These are phyloP conservation scores for Thermomucor indicae-seudaticae DNA, from an alignment of 371 early-diverging fungal species.

Conservation along the genomic window DNA sequence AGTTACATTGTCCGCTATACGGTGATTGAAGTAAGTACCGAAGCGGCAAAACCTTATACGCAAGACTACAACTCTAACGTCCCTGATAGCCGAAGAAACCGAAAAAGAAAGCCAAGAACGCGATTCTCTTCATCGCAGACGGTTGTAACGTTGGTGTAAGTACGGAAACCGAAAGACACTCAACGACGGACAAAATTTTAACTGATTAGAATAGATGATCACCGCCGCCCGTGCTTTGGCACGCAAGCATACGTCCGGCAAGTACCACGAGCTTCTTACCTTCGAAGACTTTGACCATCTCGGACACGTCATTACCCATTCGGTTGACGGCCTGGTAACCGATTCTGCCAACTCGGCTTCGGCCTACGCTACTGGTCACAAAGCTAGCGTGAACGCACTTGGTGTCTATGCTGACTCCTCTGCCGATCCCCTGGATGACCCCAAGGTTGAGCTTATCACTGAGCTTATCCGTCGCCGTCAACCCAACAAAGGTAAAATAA, in stretches of 20 bases:
- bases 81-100: constrained; percentile 32
- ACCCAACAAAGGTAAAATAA: constrained; percentile 45
- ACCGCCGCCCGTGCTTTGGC: constrained; percentile 58
- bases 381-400: constrained; percentile 55
- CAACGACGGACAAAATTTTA: background rate
- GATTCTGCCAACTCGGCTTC: constrained; percentile 78
- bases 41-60: background rate
- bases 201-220: constrained; percentile 37
- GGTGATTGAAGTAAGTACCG: constrained; percentile 25
- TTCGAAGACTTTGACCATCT: constrained; percentile 64
- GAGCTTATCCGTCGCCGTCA: constrained; percentile 69
- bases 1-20: constrained; percentile 33
- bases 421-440: constrained; percentile 50
- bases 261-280: constrained; percentile 52
- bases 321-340: constrained; percentile 68
- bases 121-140: constrained; percentile 71
- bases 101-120: constrained; percentile 68
- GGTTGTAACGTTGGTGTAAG: constrained; percentile 60
- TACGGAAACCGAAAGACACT: no score
- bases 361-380: constrained; percentile 68
- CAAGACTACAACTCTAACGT: background rate
- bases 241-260: constrained; percentile 51
- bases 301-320: constrained; percentile 69
- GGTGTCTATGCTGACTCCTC: constrained; percentile 66
- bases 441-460: constrained; percentile 62